phyloP scores from a whole-genome alignment of 2,329 filamentous ascomycete species.

The Pestalotiopsis sp. region DNA sequence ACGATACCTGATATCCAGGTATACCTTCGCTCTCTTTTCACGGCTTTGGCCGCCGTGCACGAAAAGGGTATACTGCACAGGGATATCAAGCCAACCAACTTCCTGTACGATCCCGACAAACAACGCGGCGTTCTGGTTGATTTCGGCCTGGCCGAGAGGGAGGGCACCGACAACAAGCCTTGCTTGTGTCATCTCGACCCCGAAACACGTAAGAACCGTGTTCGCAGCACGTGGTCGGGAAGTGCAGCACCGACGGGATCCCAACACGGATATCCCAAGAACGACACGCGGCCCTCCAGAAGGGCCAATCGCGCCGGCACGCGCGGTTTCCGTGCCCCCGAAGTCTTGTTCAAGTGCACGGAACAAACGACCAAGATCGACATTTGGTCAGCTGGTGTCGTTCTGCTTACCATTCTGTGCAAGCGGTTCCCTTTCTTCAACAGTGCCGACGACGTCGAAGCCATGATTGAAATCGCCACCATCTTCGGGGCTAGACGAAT shows the following conservation, averaged over 20 bases:
- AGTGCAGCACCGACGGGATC: conserved; percentile 52
- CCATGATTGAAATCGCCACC: conserved; percentile 94
- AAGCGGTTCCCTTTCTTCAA: conserved; percentile 98
- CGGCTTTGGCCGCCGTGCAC: conserved; percentile 82
- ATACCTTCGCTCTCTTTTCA: conserved; percentile 88
- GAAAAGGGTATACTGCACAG: conserved; percentile 84
- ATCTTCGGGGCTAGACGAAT: conserved; percentile 89
- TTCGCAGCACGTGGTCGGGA: conserved; percentile 57
- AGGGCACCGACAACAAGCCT: conserved; percentile 75
- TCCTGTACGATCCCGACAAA: conserved; percentile 83
- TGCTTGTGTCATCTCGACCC: conserved; percentile 78
- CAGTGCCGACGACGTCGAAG: conserved; percentile 96
- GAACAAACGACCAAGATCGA: conserved; percentile 93
- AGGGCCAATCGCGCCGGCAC: conserved; percentile 95
- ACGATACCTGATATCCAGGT: conserved; percentile 82
- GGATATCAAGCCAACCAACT: conserved; percentile 98
- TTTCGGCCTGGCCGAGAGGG: conserved; percentile 91
- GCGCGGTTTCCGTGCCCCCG: conserved; percentile 91
- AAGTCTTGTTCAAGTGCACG: conserved; percentile 96
- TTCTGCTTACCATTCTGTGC: conserved; percentile 90
- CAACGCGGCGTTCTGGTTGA: conserved; percentile 93
- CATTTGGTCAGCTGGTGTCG: conserved; percentile 97
- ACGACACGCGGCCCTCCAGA: conserved; percentile 83
- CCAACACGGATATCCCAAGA: conserved; percentile 79
- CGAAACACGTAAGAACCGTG: conserved; percentile 61